These are phyloP conservation scores for Calycina herbarum DNA, from an alignment of 2,329 filamentous ascomycete genomes.

Conservation along the genomic window DNA sequence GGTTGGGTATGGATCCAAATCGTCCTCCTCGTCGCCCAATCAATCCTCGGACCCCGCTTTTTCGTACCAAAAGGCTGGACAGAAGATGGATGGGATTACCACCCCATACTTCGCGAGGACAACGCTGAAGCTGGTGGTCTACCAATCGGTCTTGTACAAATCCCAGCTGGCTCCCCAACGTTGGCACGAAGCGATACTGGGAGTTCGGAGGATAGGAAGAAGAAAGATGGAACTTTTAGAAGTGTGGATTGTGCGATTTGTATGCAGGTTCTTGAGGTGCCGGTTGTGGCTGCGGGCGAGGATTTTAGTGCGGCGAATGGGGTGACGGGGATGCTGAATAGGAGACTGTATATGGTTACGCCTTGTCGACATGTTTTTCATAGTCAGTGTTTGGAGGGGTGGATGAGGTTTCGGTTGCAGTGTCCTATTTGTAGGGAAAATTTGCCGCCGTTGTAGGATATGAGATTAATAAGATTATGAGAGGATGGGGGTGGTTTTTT, in stretches of 20 bases:
- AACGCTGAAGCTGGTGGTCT: constrained; percentile 76
- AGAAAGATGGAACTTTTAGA: constrained; percentile 45
- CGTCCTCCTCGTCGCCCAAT: constrained; percentile 74
- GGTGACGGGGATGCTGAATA: constrained; percentile 69
- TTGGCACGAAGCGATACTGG: constrained; percentile 24
- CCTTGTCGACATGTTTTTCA: constrained; percentile 97
- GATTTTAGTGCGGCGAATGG: constrained; percentile 49
- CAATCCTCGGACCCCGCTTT: constrained; percentile 84
- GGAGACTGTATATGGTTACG: constrained; percentile 93
- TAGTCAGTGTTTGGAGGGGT: constrained; percentile 85
- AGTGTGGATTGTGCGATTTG: constrained; percentile 94
- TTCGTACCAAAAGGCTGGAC: constrained; percentile 70
- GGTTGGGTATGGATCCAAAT: constrained; percentile 90
- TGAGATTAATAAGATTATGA: background rate
- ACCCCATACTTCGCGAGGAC: constrained; percentile 83
- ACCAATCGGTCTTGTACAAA: constrained; percentile 69
- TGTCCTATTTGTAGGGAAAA: constrained; percentile 94
- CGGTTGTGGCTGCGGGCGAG: constrained; percentile 65
- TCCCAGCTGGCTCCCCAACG: constrained; percentile 27
- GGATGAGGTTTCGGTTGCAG: constrained; percentile 91
- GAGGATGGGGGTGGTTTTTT: background rate
- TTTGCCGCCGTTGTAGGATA: constrained; percentile 72
- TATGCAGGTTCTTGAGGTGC: constrained; percentile 86
- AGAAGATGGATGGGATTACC: constrained; percentile 89
- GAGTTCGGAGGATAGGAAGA: constrained; percentile 39